Evolutionary conservation across 768 basidiomycete genomes (phyloP), one percentile per base, ranked within the genome.

Genomic region (Crucibulum laeve): DNA sequence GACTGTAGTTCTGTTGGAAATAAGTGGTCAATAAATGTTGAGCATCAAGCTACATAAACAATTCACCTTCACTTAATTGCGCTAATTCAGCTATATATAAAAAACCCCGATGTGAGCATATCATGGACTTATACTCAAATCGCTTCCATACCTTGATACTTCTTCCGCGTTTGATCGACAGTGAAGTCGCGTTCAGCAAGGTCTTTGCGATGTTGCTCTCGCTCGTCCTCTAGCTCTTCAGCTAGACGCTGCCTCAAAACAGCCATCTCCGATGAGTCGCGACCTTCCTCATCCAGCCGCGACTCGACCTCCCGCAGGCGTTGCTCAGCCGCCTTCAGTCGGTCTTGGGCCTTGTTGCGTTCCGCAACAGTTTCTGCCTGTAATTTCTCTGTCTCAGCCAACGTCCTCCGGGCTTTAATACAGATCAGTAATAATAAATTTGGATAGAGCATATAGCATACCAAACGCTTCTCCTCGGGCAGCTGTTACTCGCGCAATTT

Each of bases 1-100:
- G 83, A 79, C 63, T 88, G 84, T 15, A 91, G 68, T 54, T 90
- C 88, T 87, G 38, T n/a, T n/a, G n/a, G n/a, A n/a, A n/a, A n/a
- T n/a, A n/a, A n/a, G n/a, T n/a, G n/a, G n/a, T n/a, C n/a, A n/a
- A n/a, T n/a, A 26, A 18, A 38, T 45, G 8, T 37, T 40, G 50
- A 21, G 44, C 14, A 49, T 37, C 26, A 24, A 43, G 28, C 32
- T 34, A 22, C 10, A 24, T 32, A 40, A 48, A 13, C 19, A 32
- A 15, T 14, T 40, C 50, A 84, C 87, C 87, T 76, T 90, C 87
- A 52, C 82, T 88, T 11, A 91, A 63, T 53, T 86, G 84, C 1
- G 86, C 82, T 25, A 91, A 68, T 57, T 91, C 87, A 22, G 80
- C 88, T 89, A 35, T 14, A 3, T 40, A 34, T 32, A 13, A 41